phyloP scores from a whole-genome alignment of 768 basidiomycete species.

The Mycena epipterygia region DNA sequence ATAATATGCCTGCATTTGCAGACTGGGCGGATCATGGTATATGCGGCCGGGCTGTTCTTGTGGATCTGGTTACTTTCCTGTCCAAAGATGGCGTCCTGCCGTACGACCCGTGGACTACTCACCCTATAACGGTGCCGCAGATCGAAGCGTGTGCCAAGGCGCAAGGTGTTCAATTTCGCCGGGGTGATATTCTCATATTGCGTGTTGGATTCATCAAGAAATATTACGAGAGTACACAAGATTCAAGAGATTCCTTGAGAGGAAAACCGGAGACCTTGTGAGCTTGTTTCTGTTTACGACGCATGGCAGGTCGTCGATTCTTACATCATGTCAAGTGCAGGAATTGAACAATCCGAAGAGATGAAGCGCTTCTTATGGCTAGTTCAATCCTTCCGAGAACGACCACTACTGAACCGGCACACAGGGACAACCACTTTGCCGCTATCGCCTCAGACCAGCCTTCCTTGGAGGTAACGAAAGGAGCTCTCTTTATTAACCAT shows the following conservation, averaged over 20 bases:
- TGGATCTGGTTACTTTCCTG: conserved; percentile 72
- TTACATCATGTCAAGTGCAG: conserved; percentile 46
- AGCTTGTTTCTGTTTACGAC: conserved; percentile 34
- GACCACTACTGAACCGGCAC: conserved; percentile 3
- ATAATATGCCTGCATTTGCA: conserved; percentile 36
- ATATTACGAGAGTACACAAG: conserved; percentile 59
- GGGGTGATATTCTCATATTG: conserved; percentile 72
- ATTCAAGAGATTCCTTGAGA: conserved; percentile 58
- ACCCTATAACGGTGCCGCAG: conserved; percentile 66
- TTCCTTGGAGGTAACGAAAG: conserved; percentile 64
- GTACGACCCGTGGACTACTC: conserved; percentile 75
- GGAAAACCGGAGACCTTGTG: conserved; percentile 67
- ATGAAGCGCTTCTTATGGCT: conserved; percentile 82
- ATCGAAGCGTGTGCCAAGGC: conserved; percentile 70
- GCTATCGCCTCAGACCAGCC: conserved; percentile 80
- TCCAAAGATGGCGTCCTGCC: conserved; percentile 59
- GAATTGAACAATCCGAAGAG: conserved; percentile 76
- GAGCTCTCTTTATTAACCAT: background rate
- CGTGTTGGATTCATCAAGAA: conserved; percentile 75
- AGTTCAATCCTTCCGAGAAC: conserved; percentile 23
- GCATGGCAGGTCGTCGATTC: background rate
- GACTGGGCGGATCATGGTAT: conserved; percentile 83
- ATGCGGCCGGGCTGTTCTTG: conserved; percentile 75
- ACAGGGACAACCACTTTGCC: conserved; percentile 82
- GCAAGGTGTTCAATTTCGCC: conserved; percentile 70